Evolutionary conservation across 2,329 filamentous ascomycete genomes (phyloP).

Genomic region (Claviceps digitariae): DNA sequence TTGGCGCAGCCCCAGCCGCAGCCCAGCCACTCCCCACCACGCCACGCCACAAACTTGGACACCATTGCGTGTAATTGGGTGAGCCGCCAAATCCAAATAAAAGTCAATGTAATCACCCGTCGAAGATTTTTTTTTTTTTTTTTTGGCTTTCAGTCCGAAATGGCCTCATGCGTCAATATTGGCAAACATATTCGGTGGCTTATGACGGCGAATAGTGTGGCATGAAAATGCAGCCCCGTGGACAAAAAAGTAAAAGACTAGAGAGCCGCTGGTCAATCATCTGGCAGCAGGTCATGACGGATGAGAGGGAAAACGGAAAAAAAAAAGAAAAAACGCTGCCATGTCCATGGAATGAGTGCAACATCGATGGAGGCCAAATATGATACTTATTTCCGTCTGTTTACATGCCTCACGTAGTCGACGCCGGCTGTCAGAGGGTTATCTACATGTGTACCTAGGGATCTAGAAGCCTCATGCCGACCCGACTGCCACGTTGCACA

Average conservation of each 20-base stretch:
- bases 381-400: no score
- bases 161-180: background rate
- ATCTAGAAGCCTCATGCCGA: background rate
- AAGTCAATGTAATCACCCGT: background rate
- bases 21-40: background rate
- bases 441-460: no score
- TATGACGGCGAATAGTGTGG: background rate
- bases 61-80: background rate
- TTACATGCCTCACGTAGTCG: no score
- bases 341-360: background rate
- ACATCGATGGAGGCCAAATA: background rate
- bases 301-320: no score
- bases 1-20: conserved; percentile 1
- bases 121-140: background rate
- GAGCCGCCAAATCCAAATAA: background rate
- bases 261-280: background rate
- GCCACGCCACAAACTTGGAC: no score
- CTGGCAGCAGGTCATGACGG: background rate
- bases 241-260: background rate
- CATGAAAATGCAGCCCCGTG: background rate
- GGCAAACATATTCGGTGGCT: background rate
- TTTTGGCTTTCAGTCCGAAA: background rate
- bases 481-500: background rate
- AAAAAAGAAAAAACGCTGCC: background rate
- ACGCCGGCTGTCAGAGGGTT: no score